Conservation (phyloP, 257 asterid genomes). For the Leptodermis oblonga region DNA sequence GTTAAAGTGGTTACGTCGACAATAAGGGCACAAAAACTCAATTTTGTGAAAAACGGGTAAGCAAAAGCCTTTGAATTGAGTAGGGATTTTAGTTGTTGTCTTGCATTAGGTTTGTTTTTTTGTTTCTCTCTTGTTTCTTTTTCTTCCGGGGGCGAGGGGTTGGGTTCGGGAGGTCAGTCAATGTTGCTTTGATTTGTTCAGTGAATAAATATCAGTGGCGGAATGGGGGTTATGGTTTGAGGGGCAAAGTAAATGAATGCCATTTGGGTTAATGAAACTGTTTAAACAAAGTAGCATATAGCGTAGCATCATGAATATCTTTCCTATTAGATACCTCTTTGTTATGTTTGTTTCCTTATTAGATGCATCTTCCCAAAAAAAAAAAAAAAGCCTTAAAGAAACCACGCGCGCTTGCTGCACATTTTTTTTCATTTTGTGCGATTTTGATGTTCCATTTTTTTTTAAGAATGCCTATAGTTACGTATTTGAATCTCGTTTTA, state of each 20-base stretch:
- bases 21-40: not conserved
- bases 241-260: not conserved
- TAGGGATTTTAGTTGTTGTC: not conserved
- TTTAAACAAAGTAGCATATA: not conserved
- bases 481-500: not conserved
- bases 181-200: not conserved
- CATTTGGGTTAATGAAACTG: constrained; percentile 2
- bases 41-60: not conserved
- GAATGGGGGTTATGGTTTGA: not conserved
- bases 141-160: not conserved
- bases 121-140: not conserved
- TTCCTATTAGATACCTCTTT: not conserved
- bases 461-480: not conserved
- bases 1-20: not conserved
- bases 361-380: no score
- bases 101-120: no score
- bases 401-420: no score
- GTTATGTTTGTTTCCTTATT: no score
- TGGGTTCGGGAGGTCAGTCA: no score
- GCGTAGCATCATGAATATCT: not conserved
- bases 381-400: no score
- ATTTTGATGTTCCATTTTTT: no score
- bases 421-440: no score
- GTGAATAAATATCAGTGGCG: no score
- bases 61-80: not conserved